Base-by-base conservation (phyloP, 169 alveolate genomes). In the Plasmodium relictum region DNA sequence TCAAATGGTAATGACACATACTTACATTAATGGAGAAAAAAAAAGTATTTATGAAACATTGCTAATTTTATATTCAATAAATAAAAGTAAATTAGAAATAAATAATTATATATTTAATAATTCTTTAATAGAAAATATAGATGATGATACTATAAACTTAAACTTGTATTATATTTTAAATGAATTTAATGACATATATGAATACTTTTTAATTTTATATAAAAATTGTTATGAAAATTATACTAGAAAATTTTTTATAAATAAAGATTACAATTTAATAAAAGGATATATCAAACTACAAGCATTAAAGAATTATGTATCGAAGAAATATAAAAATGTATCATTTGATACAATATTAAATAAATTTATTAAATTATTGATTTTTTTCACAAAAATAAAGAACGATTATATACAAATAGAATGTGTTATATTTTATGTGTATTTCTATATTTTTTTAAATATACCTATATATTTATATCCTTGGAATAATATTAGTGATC, bases 1-100 rank as follows among this genome's bases (percentile, higher is more conserved):
- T 71, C 65, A 71, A 69, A 48, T 83, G 54, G 24, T 68, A 66
- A 83, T 50, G 20, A 48, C 83, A 8, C 73, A 83, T n/a, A 44
- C 72, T 50, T 83, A 83, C 66, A 45, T 54, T 59, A 83, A 83
- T 83, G 83, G 83, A 20, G 68, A 83, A 22, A 62, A 83, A 69
- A 83, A 52, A 65, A 39, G 91, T 59, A 37, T 83, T n/a, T 83
- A 83, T 48, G 91, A 83, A 71, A 66, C 91, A 26, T 58, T 83
- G 44, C 72, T 39, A 45, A 56, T 83, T 22, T 24, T 83, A 61
- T 44, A 83, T 83, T 59, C 91, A n/a, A 56, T 83, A 50, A 37
- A 65, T 59, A 58, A 56, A 54, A 54, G 22, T 14, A 52, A 54
- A 26, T 10, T 63, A 41, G 31, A 48, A 63, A 76, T 18, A n/a